Percentiles rank a stretch among this genome's conserved stretches.
These are phyloP conservation scores for Westerdykella aurantiaca DNA, from an alignment of 2,329 filamentous ascomycete species.

Conservation along the genomic window DNA sequence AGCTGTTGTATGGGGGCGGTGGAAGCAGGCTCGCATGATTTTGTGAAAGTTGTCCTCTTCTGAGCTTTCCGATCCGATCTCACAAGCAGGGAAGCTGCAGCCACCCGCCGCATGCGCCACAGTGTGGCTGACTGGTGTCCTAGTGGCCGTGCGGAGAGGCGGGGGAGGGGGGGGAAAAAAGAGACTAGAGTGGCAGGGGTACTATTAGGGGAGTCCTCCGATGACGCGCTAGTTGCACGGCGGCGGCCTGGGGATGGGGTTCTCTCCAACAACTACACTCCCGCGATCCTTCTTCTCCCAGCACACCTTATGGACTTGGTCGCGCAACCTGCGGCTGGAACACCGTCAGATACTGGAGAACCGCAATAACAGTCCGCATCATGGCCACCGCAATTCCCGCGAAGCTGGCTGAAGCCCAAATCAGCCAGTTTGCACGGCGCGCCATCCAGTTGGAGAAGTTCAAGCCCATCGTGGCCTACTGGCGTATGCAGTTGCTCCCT, in stretches of 20 bases:
- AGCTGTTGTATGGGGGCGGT: constrained; percentile 9
- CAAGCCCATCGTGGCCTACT: constrained; percentile 88
- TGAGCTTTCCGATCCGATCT: neutral
- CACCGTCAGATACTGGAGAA: neutral
- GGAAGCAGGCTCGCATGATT: constrained; percentile 14
- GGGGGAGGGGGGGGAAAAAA: too few relatives aligned
- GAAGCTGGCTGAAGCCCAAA: constrained; percentile 71
- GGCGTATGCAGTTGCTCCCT: constrained; percentile 61
- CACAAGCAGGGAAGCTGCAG: constrained; percentile 12
- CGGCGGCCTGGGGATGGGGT: neutral
- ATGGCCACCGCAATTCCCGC: constrained; percentile 71
- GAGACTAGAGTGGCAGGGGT: neutral
- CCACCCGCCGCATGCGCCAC: constrained; percentile 14
- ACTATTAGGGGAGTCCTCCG: constrained; percentile 1
- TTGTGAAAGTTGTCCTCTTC: constrained; percentile 1
- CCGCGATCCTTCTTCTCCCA: neutral
- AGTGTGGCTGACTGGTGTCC: neutral
- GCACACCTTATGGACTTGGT: neutral
- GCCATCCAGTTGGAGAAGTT: constrained; percentile 75
- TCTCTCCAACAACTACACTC: too few relatives aligned
- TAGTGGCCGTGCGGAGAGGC: neutral
- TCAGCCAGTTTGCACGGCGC: constrained; percentile 76
- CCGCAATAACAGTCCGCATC: constrained; percentile 1
- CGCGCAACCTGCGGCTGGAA: neutral
- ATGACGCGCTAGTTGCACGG: neutral